These are phyloP conservation scores for Luzula sylvatica DNA, from an alignment of 176 grass and related monocot species.

Conservation along the genomic window DNA sequence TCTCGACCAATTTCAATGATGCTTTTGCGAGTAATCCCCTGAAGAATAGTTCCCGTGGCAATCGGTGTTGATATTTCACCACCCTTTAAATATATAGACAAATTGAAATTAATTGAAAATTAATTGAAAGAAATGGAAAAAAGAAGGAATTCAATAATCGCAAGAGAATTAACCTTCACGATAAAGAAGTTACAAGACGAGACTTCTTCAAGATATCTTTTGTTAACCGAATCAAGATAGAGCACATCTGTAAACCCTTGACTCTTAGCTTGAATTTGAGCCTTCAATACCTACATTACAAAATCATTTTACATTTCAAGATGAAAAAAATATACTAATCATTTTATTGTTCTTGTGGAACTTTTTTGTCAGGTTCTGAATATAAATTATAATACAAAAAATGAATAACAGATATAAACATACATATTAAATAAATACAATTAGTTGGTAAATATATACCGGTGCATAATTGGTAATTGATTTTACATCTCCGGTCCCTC, in stretches of 20 bases:
- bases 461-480: conserved; percentile 92
- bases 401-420: no score
- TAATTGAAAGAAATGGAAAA: neutral
- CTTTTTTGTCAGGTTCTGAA: neutral
- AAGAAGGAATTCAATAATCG: neutral
- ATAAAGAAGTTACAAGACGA: conserved; percentile 92
- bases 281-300: conserved; percentile 44
- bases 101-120: neutral
- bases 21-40: conserved; percentile 81
- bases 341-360: no score
- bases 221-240: conserved; percentile 74
- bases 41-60: conserved; percentile 67
- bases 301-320: conserved; percentile 4
- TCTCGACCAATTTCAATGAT: conserved; percentile 71
- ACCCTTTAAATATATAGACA: conserved; percentile 16
- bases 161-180: conserved; percentile 38
- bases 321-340: no score
- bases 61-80: conserved; percentile 47
- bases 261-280: conserved; percentile 57
- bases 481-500: conserved; percentile 80
- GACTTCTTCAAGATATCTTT: conserved; percentile 75
- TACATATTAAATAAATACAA: no score
- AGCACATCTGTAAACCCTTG: conserved; percentile 80
- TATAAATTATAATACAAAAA: neutral
- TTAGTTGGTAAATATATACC: conserved; percentile 24